Evolutionary conservation across 352 stramenopile genomes (phyloP).

Genomic region (Globisporangium cystogenes): DNA sequence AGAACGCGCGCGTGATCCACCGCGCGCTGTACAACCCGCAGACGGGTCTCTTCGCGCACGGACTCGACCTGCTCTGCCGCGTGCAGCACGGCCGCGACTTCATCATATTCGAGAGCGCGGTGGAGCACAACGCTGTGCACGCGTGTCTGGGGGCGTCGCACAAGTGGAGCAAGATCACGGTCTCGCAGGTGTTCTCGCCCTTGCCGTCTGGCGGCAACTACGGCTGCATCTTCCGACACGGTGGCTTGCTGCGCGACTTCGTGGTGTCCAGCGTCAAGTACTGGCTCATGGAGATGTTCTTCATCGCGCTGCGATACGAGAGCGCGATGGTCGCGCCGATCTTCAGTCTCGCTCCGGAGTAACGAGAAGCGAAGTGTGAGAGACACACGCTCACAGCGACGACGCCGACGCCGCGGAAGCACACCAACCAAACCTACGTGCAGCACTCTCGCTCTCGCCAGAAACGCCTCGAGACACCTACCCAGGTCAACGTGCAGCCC

Average conservation of each 20-base stretch:
- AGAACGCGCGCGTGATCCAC: slow-evolving; percentile 47
- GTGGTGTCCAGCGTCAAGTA: slow-evolving; percentile 33
- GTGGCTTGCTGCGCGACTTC: slow-evolving; percentile 39
- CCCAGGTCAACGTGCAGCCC: too few relatives aligned
- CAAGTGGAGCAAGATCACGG: slow-evolving; percentile 43
- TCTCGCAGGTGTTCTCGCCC: slow-evolving; percentile 40
- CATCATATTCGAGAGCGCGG: slow-evolving; percentile 45
- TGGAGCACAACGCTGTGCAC: slow-evolving; percentile 51
- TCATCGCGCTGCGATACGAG: slow-evolving; percentile 56
- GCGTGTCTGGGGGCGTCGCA: slow-evolving; percentile 40
- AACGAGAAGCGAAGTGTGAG: background rate
- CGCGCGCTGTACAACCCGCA: slow-evolving; percentile 52
- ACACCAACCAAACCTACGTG: too few relatives aligned
- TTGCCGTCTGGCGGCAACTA: slow-evolving; percentile 1
- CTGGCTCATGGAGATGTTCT: slow-evolving; percentile 59
- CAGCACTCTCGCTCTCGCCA: too few relatives aligned
- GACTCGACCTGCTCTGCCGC: slow-evolving; percentile 48
- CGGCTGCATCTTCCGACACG: slow-evolving; percentile 40
- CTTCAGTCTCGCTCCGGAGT: slow-evolving; percentile 22
- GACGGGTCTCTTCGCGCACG: slow-evolving; percentile 44
- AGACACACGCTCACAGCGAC: too few relatives aligned
- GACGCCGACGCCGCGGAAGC: too few relatives aligned
- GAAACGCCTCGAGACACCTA: too few relatives aligned
- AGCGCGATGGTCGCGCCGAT: slow-evolving; percentile 46
- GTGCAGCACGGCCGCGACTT: slow-evolving; percentile 38